A percentile compares a stretch with the other conserved stretches of the same genome.
phyloP scores from a whole-genome alignment of 2,329 filamentous ascomycete genomes.

The Cladosporium austrohemisphaericum region DNA sequence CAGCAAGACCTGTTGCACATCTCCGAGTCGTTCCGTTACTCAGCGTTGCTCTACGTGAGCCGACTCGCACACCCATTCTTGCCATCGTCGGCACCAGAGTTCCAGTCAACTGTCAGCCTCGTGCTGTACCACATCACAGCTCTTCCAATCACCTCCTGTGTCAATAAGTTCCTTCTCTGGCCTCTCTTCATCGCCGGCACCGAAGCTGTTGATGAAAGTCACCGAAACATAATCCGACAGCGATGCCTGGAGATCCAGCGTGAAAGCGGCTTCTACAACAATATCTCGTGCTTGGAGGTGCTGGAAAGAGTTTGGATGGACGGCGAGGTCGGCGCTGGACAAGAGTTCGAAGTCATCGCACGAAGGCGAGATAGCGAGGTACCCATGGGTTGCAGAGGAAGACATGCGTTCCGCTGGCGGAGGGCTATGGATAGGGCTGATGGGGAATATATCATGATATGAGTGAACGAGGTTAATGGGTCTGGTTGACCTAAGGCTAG shows the following conservation, averaged over 20 bases:
- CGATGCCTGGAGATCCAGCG: conserved; percentile 83
- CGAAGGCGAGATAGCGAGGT: conserved; percentile 19
- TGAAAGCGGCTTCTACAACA: conserved; percentile 90
- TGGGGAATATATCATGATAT: conserved; percentile 52
- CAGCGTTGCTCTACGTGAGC: conserved; percentile 84
- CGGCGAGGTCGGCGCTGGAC: conserved; percentile 25
- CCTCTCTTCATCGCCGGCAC: conserved; percentile 86
- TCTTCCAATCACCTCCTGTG: conserved; percentile 66
- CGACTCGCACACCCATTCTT: conserved; percentile 74
- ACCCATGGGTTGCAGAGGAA: conserved; percentile 19
- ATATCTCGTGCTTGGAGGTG: conserved; percentile 78
- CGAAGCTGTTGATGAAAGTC: conserved; percentile 77
- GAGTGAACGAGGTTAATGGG: conserved; percentile 23
- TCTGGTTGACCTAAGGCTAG: conserved; percentile 4
- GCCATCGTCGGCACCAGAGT: conserved; percentile 69
- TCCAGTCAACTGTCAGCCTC: conserved; percentile 77
- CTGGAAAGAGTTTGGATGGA: conserved; percentile 75
- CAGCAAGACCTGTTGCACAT: conserved; percentile 76
- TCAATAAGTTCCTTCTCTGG: conserved; percentile 90
- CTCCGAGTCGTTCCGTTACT: conserved; percentile 85
- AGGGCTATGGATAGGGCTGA: conserved; percentile 49
- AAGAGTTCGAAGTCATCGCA: conserved; percentile 27
- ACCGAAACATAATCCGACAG: conserved; percentile 73
- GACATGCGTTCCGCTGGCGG: conserved; percentile 46
- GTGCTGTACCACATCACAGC: conserved; percentile 80